Evolutionary conservation across 257 asterid species (phyloP), one percentile per base, ranked within the genome.

Genomic region (Solanum lignicaule): DNA sequence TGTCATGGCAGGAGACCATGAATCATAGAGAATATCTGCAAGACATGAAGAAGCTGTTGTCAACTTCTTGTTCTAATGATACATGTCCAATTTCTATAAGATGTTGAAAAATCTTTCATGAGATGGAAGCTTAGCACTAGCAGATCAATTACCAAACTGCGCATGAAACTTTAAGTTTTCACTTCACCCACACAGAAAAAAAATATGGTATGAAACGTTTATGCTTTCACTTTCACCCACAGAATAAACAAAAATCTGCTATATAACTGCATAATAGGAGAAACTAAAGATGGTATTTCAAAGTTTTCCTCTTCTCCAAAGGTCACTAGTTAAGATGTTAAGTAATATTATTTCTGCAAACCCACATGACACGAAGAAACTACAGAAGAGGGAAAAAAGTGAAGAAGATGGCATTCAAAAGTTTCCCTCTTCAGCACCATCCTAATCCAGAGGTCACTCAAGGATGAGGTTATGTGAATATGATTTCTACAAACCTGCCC

Each of bases 1-100:
- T 71, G 99, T 97, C 99, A 97, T 97, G 27, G 99, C 99, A 32
- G 99, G 99, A 48, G 99, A 97, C 99, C 99, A 97, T 4, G 99
- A 95, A 91, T 97, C 99, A 13, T 97, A 97, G 76, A 97, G 83
- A 89, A 97, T 97, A 92, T 97, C 99, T 97, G 96, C 79, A 88
- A 12, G 84, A 33, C 21, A 73, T 15, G 68, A 79, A 71, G 33
- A 78, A 52, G 43, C 21, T 41, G 23, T 41, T 35, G 82, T 86
- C 35, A 71, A 71, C 25, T 71, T 65, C 48, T 25, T 36, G 66
- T n/a, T 85, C 75, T 85, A 20, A 32, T 82, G 31, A 48, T 82
- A 38, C 20, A 82, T 48, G 20, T 82, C 69, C 85, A 82, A 82
- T 48, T 82, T 16, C 68, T 27, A 82, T 82, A 9, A 82, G 43